Base-by-base conservation (phyloP, 345 rosid genomes). In the Moricandia arvensis region DNA sequence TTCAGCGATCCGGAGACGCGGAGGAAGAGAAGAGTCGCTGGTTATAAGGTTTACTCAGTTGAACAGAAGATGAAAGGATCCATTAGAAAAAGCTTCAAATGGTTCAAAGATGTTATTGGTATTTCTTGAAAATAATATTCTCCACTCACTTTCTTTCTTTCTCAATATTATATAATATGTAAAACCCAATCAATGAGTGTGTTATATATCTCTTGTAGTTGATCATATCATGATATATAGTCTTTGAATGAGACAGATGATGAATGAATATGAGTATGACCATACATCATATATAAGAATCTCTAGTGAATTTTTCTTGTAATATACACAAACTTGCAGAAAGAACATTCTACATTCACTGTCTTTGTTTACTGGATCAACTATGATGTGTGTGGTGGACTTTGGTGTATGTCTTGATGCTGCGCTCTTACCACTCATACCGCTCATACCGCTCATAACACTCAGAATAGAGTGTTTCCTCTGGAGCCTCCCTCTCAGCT, bases 41-140 rank as follows among this genome's bases (percentile, higher is more conserved):
- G 92, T 60, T 92, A 95, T 80, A 92, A 89, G 59, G 93, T 81
- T 13, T 92, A 95, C 71, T 62, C 92, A 7, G 89, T 91, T 53
- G 96, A 95, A 73, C 96, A 93, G 17, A 95, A 90, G 80, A 85
- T 92, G 93, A 95, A 90, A 49, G 97, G 93, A 24, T 89, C 97
- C 70, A 51, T 95, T 4, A 85, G 87, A 83, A 95, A 92, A 75
- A 90, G 97, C 80, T 83, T 92, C 45, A 87, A 87, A 78, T 92
- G 97, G 99, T 83, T 95, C 88, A 95, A 92, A 80, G 86, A 82
- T 54, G n/a, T 75, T 29, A 59, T 80, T 37, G n/a, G n/a, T n/a
- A n/a, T n/a, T n/a, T n/a, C n/a, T n/a, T n/a, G n/a, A n/a, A n/a
- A n/a, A n/a, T n/a, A n/a, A n/a, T n/a, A n/a, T n/a, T 16, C 13